A percentile compares a stretch with the other conserved stretches of the same genome.
Conservation (phyloP, 139 green algal genomes). For the Picochlorum sp. region DNA sequence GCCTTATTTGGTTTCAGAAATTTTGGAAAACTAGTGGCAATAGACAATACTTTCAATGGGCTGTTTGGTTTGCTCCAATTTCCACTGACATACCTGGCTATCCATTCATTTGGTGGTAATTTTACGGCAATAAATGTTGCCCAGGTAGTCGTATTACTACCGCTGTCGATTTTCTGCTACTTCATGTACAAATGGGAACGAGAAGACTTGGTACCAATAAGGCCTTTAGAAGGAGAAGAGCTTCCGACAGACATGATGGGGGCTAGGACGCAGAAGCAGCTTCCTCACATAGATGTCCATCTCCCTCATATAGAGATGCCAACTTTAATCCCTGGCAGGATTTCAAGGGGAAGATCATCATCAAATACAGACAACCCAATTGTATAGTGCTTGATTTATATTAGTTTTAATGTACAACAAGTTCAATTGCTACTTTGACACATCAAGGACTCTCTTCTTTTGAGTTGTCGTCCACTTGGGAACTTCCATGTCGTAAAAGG, state of each 20-base stretch:
- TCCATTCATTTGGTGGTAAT: slow-evolving; percentile 28
- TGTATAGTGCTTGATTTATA: too few relatives aligned
- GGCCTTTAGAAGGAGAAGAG: slow-evolving; percentile 26
- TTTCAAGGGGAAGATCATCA: too few relatives aligned
- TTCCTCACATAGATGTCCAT: slow-evolving; percentile 4
- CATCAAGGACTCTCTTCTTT: too few relatives aligned
- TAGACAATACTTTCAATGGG: slow-evolving; percentile 50
- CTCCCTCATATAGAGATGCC: slow-evolving; percentile 5
- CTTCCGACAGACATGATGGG: slow-evolving; percentile 14
- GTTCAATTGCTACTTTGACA: too few relatives aligned
- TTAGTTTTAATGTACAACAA: too few relatives aligned
- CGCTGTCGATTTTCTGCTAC: slow-evolving; percentile 22
- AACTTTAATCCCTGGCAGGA: background rate
- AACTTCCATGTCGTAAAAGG: too few relatives aligned
- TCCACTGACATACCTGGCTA: slow-evolving; percentile 29
- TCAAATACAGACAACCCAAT: too few relatives aligned
- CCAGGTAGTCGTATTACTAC: slow-evolving; percentile 24
- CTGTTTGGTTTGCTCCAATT: slow-evolving; percentile 34
- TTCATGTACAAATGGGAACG: slow-evolving; percentile 29
- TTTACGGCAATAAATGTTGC: slow-evolving; percentile 41
- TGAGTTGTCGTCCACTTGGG: too few relatives aligned
- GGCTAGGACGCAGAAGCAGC: background rate
- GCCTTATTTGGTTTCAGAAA: slow-evolving; percentile 46
- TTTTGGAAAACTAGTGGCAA: slow-evolving; percentile 44
- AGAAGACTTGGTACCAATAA: slow-evolving; percentile 41